Evolutionary conservation across 2,329 filamentous ascomycete species (phyloP).

Genomic region (Nakataea oryzae): DNA sequence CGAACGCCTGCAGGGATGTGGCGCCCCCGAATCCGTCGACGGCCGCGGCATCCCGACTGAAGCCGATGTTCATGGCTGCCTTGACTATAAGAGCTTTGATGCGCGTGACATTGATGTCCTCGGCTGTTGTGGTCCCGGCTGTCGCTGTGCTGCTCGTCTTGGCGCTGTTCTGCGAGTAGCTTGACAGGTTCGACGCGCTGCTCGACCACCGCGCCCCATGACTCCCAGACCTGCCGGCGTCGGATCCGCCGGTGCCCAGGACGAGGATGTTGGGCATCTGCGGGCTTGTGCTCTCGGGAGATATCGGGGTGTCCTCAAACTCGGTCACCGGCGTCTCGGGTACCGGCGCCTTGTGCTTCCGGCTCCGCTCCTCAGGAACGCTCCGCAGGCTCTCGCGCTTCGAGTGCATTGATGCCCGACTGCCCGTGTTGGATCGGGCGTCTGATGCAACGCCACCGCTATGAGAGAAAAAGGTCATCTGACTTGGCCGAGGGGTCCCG

Average conservation of each 20-base stretch:
- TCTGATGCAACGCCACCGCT: constrained; percentile 23
- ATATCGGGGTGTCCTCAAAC: constrained; percentile 83
- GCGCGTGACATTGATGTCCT: constrained; percentile 68
- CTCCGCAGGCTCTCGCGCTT: constrained; percentile 44
- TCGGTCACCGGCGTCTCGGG: constrained; percentile 93
- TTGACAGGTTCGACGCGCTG: constrained; percentile 66
- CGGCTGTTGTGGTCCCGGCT: constrained; percentile 45
- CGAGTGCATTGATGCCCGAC: constrained; percentile 37
- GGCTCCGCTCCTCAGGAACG: constrained; percentile 33
- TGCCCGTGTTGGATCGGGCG: constrained; percentile 23
- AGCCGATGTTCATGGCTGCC: constrained; percentile 78
- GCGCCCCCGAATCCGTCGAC: constrained; percentile 32
- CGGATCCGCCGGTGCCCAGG: constrained; percentile 52
- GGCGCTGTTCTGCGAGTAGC: constrained; percentile 62
- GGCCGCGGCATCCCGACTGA: constrained; percentile 46
- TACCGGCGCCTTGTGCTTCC: constrained; percentile 34
- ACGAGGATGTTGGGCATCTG: constrained; percentile 82
- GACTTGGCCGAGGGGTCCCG: constrained; percentile 72
- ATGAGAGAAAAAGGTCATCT: constrained; percentile 58
- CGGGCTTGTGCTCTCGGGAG: constrained; percentile 65
- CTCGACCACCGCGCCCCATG: constrained; percentile 64
- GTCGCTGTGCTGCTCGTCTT: constrained; percentile 63
- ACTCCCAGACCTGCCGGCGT: constrained; percentile 1
- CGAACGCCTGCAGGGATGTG: constrained; percentile 59
- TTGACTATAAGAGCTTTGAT: constrained; percentile 74